Evolutionary conservation across 2,329 filamentous ascomycete species (phyloP).

Genomic region (Calycina marina): DNA sequence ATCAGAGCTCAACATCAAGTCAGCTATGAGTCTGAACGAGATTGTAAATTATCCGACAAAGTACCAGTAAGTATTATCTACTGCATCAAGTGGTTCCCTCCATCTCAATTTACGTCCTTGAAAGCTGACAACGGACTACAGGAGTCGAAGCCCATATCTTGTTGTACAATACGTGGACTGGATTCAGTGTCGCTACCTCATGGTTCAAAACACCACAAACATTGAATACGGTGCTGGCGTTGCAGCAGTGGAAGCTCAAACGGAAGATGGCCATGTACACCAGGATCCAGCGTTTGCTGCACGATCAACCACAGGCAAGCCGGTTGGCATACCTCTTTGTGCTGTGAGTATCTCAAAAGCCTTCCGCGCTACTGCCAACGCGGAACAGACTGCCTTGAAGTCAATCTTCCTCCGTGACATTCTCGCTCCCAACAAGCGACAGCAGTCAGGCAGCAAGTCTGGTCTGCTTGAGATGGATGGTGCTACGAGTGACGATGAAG

Average conservation of each 20-base stretch:
- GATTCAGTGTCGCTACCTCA: slow-evolving; percentile 81
- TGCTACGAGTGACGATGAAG: slow-evolving; percentile 16
- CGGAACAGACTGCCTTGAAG: neutral
- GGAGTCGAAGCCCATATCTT: slow-evolving; percentile 39
- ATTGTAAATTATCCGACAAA: slow-evolving; percentile 58
- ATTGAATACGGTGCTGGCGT: neutral
- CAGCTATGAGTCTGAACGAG: slow-evolving; percentile 65
- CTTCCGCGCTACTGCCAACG: slow-evolving; percentile 9
- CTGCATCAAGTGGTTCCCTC: no score
- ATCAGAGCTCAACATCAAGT: slow-evolving; percentile 44
- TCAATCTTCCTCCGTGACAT: slow-evolving; percentile 1
- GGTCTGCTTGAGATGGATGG: neutral
- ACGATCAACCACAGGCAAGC: slow-evolving; percentile 8
- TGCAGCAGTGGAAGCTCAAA: neutral
- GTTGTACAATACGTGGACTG: slow-evolving; percentile 67
- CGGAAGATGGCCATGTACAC: slow-evolving; percentile 6
- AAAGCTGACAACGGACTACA: no score
- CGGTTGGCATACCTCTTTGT: slow-evolving; percentile 18
- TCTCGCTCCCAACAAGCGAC: slow-evolving; percentile 3
- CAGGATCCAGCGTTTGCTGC: slow-evolving; percentile 16
- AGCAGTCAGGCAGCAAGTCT: no score
- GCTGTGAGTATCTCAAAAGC: slow-evolving; percentile 17
- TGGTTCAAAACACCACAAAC: slow-evolving; percentile 32
- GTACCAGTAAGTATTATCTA: no score
- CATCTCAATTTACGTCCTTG: no score